These are phyloP conservation scores for Diutina catenulata DNA, from an alignment of 1,139 yeast species.

Conservation along the genomic window DNA sequence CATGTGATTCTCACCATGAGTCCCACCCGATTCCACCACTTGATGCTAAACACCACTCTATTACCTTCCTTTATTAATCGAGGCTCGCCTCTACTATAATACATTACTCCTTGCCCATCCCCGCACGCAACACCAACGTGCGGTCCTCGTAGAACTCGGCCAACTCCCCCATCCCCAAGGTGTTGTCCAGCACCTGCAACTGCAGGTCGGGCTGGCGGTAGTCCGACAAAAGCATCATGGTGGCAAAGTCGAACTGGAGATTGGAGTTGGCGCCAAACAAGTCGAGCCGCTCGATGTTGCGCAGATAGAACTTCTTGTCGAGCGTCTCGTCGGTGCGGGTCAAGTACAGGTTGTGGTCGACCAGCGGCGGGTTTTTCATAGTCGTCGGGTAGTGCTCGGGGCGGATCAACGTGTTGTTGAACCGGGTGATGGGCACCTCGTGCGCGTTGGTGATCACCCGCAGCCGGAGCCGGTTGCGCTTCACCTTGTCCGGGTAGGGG, in stretches of 20 bases:
- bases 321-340: slow-evolving; percentile 2
- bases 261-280: background rate
- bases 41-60: too few relatives aligned
- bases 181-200: background rate
- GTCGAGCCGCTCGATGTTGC: slow-evolving; percentile 4
- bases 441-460: slow-evolving; percentile 12
- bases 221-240: slow-evolving; percentile 2
- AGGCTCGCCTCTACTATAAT: too few relatives aligned
- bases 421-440: slow-evolving; percentile 18
- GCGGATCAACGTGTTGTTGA: slow-evolving; percentile 18
- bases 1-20: too few relatives aligned
- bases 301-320: background rate
- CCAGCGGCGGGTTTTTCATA: background rate
- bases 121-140: background rate
- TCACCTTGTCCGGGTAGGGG: slow-evolving; percentile 8
- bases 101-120: background rate
- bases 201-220: background rate
- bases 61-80: too few relatives aligned
- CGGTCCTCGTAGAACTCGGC: slow-evolving; percentile 1
- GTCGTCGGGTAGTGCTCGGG: slow-evolving; percentile 21
- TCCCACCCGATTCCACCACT: too few relatives aligned
- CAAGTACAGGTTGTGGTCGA: background rate
- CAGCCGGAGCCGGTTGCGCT: slow-evolving; percentile 10
- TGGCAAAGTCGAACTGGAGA: background rate
- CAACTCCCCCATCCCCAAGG: background rate